A percentile compares a stretch with the other conserved stretches of the same genome.
These are phyloP conservation scores for Rhizopus microsporus DNA, from an alignment of 371 early-diverging fungal species.

Conservation along the genomic window DNA sequence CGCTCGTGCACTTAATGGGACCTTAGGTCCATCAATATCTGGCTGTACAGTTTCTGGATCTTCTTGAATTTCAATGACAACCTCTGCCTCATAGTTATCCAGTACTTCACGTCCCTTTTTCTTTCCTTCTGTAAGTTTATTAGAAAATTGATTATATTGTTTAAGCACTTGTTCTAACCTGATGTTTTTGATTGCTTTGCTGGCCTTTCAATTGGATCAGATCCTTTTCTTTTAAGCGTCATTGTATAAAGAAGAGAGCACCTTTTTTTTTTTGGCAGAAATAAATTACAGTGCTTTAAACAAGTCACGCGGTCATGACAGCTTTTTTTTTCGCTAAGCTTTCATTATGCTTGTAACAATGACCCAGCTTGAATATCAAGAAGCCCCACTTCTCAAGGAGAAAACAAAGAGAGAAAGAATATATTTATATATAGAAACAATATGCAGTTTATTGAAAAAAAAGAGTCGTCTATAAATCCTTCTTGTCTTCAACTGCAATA, in stretches of 20 bases:
- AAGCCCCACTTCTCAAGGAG: too few relatives aligned
- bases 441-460: too few relatives aligned
- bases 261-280: background rate
- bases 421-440: too few relatives aligned
- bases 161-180: background rate
- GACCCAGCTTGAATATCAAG: too few relatives aligned
- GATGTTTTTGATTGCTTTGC: background rate
- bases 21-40: background rate
- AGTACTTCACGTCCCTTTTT: background rate
- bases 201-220: background rate
- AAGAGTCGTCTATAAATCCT: slow-evolving; percentile 13
- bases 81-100: background rate
- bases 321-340: too few relatives aligned
- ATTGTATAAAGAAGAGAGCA: too few relatives aligned
- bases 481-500: slow-evolving; percentile 31
- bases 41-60: background rate
- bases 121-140: background rate
- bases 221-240: background rate
- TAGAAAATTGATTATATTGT: background rate
- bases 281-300: too few relatives aligned
- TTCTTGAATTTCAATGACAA: slow-evolving; percentile 2
- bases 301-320: too few relatives aligned
- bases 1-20: slow-evolving; percentile 26
- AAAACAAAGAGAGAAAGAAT: too few relatives aligned
- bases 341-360: too few relatives aligned